Evolutionary conservation across 2,329 filamentous ascomycete species (phyloP).

Genomic region (Monosporascus sp.): DNA sequence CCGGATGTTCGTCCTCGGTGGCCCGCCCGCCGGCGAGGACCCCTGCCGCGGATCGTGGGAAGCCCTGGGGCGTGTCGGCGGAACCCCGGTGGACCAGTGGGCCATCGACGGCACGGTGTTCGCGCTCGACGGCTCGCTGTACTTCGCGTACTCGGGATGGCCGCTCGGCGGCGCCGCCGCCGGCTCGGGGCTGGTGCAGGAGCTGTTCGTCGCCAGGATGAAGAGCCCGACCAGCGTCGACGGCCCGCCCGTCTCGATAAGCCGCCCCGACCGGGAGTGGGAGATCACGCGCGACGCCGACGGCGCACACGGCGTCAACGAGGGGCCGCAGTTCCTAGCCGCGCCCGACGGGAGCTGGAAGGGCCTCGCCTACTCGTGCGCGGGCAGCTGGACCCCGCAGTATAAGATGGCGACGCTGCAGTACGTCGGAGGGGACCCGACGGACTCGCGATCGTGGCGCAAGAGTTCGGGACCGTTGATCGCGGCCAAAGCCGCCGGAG

Average conservation of each 20-base stretch:
- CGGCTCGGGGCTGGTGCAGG: slow-evolving; percentile 21
- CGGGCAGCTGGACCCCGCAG: slow-evolving; percentile 27
- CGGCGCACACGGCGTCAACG: slow-evolving; percentile 27
- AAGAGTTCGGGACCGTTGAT: slow-evolving; percentile 23
- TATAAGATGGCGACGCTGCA: slow-evolving; percentile 28
- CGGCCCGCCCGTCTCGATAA: slow-evolving; percentile 16
- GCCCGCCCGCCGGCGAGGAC: slow-evolving; percentile 19
- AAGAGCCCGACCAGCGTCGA: slow-evolving; percentile 17
- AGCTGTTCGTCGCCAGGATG: slow-evolving; percentile 24
- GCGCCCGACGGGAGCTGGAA: slow-evolving; percentile 24
- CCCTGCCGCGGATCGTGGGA: slow-evolving; percentile 25
- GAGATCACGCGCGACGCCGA: slow-evolving; percentile 24
- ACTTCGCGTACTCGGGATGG: slow-evolving; percentile 29
- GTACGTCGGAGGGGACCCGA: slow-evolving; percentile 24
- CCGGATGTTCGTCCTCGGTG: slow-evolving; percentile 28
- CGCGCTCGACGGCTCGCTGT: slow-evolving; percentile 19
- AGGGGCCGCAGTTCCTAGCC: slow-evolving; percentile 27
- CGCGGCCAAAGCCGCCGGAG: slow-evolving; percentile 10
- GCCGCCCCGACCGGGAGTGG: slow-evolving; percentile 21
- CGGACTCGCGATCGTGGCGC: slow-evolving; percentile 21
- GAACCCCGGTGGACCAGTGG: slow-evolving; percentile 25
- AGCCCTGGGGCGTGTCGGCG: slow-evolving; percentile 24
- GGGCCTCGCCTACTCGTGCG: slow-evolving; percentile 26
- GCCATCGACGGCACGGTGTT: slow-evolving; percentile 29
- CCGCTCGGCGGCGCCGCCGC: slow-evolving; percentile 14